phyloP scores from a whole-genome alignment of 768 basidiomycete genomes.

The Lactarius sanguifluus region DNA sequence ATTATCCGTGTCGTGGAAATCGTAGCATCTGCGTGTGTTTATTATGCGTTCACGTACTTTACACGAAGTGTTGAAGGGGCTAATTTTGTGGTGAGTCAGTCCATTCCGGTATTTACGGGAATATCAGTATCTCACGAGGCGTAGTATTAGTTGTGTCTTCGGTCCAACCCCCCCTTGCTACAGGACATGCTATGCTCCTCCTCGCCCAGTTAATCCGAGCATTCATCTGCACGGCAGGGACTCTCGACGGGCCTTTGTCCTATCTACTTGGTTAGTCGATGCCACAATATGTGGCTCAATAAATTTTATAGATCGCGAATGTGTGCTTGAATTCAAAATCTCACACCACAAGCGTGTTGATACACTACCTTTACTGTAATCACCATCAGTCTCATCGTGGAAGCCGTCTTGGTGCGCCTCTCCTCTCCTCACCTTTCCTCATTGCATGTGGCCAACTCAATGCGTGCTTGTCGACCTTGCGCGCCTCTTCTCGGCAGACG shows the following conservation, averaged over 20 bases:
- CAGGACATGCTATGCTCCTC: constrained; percentile 14
- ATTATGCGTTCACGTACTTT: constrained; percentile 5
- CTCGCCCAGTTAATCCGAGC: constrained; percentile 15
- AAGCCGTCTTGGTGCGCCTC: constrained; percentile 16
- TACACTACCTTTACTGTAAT: neutral
- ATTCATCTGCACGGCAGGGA: neutral
- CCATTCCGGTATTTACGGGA: neutral
- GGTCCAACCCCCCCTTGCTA: constrained; percentile 13
- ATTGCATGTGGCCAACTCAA: neutral
- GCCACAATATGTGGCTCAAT: constrained; percentile 9
- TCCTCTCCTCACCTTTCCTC: too few species aligned
- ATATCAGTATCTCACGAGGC: neutral
- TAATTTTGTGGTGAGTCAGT: constrained; percentile 5
- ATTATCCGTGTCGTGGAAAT: neutral
- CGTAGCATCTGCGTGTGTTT: constrained; percentile 16
- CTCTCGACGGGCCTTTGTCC: neutral
- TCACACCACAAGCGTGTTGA: neutral
- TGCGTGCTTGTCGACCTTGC: neutral
- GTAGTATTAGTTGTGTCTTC: constrained; percentile 15
- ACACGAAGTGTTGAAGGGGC: constrained; percentile 6
- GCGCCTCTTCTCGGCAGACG: neutral
- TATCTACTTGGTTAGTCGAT: constrained; percentile 1
- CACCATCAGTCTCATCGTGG: constrained; percentile 12
- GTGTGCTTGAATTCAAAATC: neutral
- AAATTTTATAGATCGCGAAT: constrained; percentile 18